Evolutionary conservation across 1,139 yeast genomes (phyloP).

Genomic region (Blastobotrys elegans): DNA sequence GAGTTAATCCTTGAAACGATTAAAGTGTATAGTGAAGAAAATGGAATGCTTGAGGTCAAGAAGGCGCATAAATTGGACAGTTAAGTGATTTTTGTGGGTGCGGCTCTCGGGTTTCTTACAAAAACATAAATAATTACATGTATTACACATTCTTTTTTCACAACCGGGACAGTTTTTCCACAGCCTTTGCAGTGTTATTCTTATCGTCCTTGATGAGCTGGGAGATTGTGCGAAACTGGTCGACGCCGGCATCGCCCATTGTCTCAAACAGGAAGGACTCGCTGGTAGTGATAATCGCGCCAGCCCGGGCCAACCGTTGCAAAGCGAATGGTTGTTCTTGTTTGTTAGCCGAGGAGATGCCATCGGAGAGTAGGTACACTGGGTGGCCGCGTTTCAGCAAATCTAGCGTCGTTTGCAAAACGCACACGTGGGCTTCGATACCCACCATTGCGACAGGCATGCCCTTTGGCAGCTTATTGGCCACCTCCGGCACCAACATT

Average conservation of each 20-base stretch:
- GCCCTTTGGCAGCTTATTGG: slow-evolving; percentile 18
- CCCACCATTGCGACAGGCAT: slow-evolving; percentile 28
- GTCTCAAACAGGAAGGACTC: slow-evolving; percentile 38
- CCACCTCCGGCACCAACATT: slow-evolving; percentile 27
- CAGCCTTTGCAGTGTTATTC: slow-evolving; percentile 16
- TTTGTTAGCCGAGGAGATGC: slow-evolving; percentile 24
- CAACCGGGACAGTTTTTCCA: slow-evolving; percentile 17
- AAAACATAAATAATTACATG: background rate
- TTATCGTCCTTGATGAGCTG: slow-evolving; percentile 22
- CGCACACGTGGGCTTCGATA: slow-evolving; percentile 30
- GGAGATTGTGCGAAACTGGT: slow-evolving; percentile 20
- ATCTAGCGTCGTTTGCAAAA: slow-evolving; percentile 28
- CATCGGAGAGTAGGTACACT: slow-evolving; percentile 29
- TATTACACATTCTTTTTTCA: background rate
- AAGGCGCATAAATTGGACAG: background rate
- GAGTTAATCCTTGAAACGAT: no score
- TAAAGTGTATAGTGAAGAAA: no score
- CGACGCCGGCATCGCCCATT: slow-evolving; percentile 35
- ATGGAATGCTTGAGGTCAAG: background rate
- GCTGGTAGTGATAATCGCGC: slow-evolving; percentile 32
- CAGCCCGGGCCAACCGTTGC: slow-evolving; percentile 22
- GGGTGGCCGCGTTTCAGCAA: slow-evolving; percentile 24
- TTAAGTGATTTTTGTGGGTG: no score
- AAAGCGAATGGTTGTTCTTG: slow-evolving; percentile 28
- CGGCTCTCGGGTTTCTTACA: background rate